Percentiles rank a stretch among this genome's conserved stretches.
These are phyloP conservation scores for Calycina herbarum DNA, from an alignment of 2,329 filamentous ascomycete species.

Conservation along the genomic window DNA sequence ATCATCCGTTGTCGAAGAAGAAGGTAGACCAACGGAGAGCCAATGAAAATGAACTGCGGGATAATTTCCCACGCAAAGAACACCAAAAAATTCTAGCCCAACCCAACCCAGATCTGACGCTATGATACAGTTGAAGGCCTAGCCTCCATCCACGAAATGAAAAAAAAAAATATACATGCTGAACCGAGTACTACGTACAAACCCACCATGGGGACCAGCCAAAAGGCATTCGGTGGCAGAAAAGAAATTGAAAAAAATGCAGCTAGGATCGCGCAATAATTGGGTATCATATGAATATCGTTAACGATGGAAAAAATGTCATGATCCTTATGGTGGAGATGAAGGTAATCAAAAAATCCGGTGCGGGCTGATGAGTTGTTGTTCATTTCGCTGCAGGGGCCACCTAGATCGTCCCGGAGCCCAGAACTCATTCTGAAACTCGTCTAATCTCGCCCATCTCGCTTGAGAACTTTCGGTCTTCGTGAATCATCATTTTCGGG, in stretches of 20 bases:
- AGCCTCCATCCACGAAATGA: not conserved
- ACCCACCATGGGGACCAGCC: not conserved
- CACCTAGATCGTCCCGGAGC: constrained; percentile 10
- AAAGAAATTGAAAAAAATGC: constrained; percentile 7
- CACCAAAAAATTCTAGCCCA: not conserved
- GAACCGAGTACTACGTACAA: constrained; percentile 1
- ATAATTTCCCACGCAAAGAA: not conserved
- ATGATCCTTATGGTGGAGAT: constrained; percentile 8
- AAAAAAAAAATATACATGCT: constrained; percentile 1
- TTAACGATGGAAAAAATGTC: constrained; percentile 18
- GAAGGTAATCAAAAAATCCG: constrained; percentile 19
- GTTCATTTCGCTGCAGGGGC: constrained; percentile 23
- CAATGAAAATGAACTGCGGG: not conserved
- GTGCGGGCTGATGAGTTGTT: constrained; percentile 13
- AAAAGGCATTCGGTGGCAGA: not conserved
- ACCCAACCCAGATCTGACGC: not conserved
- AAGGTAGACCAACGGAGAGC: constrained; percentile 1
- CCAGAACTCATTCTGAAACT: constrained; percentile 31
- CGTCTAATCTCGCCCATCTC: constrained; percentile 37
- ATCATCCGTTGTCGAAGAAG: not conserved
- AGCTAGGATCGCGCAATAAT: constrained; percentile 21
- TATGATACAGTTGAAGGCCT: constrained; percentile 4
- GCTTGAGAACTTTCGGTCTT: constrained; percentile 29
- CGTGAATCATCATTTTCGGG: constrained; percentile 29
- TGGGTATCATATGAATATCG: constrained; percentile 31